phyloP scores from a whole-genome alignment of 1,139 yeast genomes.

The Barnettozyma hawaiiensis region DNA sequence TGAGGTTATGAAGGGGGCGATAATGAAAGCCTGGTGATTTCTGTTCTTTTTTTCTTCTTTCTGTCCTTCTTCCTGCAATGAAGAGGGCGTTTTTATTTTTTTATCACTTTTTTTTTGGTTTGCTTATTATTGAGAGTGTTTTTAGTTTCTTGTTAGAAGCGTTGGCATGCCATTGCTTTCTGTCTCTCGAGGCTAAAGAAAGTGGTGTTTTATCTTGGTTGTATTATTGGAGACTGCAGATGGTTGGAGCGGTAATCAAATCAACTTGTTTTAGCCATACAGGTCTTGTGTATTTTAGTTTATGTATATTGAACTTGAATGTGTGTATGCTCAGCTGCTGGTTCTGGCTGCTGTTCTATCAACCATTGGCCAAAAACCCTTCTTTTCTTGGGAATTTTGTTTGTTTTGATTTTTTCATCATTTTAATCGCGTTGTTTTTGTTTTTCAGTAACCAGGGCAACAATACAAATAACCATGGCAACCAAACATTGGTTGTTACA shows the following conservation, averaged over 20 bases:
- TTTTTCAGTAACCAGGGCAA: no score
- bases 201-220: slow-evolving; percentile 1
- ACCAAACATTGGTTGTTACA: no score
- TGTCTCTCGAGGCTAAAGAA: not conserved
- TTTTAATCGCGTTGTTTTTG: no score
- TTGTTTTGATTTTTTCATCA: no score
- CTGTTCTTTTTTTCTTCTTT: slow-evolving; percentile 3
- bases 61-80: not conserved
- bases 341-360: no score
- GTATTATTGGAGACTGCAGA: not conserved
- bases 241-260: not conserved
- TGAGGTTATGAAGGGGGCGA: not conserved
- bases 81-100: not conserved
- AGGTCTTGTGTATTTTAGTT: slow-evolving; percentile 10
- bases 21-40: slow-evolving; percentile 1
- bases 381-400: no score
- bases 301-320: slow-evolving; percentile 4
- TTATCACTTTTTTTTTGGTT: no score
- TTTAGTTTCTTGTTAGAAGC: not conserved
- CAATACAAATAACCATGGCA: no score
- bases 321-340: not conserved
- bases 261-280: not conserved
- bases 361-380: no score
- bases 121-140: not conserved
- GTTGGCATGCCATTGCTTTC: not conserved